A percentile compares a stretch with the other conserved stretches of the same genome.
Conservation (phyloP, 2,329 filamentous ascomycete species). For the Botrytis paeoniae region DNA sequence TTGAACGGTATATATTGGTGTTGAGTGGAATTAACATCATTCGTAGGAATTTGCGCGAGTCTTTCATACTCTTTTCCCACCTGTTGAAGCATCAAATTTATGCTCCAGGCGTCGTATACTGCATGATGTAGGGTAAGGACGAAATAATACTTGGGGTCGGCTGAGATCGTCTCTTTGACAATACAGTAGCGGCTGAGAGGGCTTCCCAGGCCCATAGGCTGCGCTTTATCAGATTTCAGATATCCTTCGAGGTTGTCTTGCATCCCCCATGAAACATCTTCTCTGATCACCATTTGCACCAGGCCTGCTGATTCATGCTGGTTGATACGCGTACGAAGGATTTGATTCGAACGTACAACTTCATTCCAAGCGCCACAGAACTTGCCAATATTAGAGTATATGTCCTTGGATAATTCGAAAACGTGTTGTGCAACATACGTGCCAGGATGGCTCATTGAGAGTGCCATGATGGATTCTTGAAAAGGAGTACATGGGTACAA, state of each 20-base stretch:
- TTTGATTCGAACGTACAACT: constrained; percentile 10
- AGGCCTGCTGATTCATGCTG: constrained; percentile 30
- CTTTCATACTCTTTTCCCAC: constrained; percentile 23
- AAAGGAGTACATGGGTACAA: constrained; percentile 40
- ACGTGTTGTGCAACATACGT: constrained; percentile 39
- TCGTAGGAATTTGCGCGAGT: constrained; percentile 28
- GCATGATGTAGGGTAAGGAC: constrained; percentile 56
- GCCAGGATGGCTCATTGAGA: constrained; percentile 36
- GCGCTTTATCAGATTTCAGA: constrained; percentile 6
- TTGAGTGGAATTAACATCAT: constrained; percentile 31
- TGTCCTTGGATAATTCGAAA: constrained; percentile 23
- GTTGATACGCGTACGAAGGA: constrained; percentile 30
- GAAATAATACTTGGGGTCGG: constrained; percentile 39
- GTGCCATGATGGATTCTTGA: constrained; percentile 41
- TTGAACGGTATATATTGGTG: constrained; percentile 27
- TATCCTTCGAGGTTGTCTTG: constrained; percentile 25
- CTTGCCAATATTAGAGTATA: constrained; percentile 22
- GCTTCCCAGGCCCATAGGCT: background rate
- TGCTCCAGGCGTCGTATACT: constrained; percentile 56
- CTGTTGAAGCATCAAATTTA: constrained; percentile 38
- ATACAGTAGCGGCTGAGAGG: constrained; percentile 12
- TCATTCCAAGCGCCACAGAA: constrained; percentile 25
- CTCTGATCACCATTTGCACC: constrained; percentile 25
- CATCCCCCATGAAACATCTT: constrained; percentile 21
- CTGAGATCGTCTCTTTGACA: constrained; percentile 17